phyloP scores from a whole-genome alignment of 495 filamentous ascomycete genomes.

The Daldinia decipiens region DNA sequence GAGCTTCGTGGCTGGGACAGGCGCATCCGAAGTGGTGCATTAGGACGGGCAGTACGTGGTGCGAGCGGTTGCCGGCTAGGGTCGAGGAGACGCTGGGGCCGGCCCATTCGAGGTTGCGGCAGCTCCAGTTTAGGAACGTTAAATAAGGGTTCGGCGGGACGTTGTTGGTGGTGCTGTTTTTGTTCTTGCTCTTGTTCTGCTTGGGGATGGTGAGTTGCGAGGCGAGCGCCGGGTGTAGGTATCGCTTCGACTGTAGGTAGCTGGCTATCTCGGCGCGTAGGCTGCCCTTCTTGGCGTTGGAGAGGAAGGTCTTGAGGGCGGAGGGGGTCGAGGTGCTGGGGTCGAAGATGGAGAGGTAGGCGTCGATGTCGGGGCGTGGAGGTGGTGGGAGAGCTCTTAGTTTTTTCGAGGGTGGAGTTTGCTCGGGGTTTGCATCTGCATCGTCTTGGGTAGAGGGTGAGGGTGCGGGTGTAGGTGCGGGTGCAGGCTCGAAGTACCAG shows the following conservation, averaged over 20 bases:
- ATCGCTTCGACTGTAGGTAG: conserved; percentile 60
- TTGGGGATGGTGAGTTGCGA: conserved; percentile 49
- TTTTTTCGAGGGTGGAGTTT: not conserved
- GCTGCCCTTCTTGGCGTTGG: conserved; percentile 68
- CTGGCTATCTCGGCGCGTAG: conserved; percentile 59
- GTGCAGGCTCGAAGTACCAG: conserved; percentile 55
- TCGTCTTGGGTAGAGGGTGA: conserved; percentile 49
- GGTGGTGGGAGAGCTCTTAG: conserved; percentile 55
- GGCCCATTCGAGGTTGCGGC: conserved; percentile 59
- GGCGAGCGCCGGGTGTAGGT: conserved; percentile 44
- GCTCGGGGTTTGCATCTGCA: conserved; percentile 21
- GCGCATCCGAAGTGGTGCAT: conserved; percentile 76
- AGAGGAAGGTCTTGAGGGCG: conserved; percentile 61
- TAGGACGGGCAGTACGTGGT: conserved; percentile 69
- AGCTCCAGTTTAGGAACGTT: conserved; percentile 64
- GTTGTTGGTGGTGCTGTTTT: not conserved
- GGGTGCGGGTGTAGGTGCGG: conserved; percentile 35
- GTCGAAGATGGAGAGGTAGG: conserved; percentile 69
- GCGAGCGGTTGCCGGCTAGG: conserved; percentile 50
- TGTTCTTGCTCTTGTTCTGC: conserved; percentile 45
- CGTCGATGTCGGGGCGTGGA: conserved; percentile 59
- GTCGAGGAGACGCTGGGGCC: conserved; percentile 56
- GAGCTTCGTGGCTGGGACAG: conserved; percentile 64
- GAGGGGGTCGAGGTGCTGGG: conserved; percentile 59
- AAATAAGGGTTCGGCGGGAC: conserved; percentile 66